Evolutionary conservation across 2,329 filamentous ascomycete species (phyloP), one percentile per base, ranked within the genome.

Genomic region (Chaetomium sp.): DNA sequence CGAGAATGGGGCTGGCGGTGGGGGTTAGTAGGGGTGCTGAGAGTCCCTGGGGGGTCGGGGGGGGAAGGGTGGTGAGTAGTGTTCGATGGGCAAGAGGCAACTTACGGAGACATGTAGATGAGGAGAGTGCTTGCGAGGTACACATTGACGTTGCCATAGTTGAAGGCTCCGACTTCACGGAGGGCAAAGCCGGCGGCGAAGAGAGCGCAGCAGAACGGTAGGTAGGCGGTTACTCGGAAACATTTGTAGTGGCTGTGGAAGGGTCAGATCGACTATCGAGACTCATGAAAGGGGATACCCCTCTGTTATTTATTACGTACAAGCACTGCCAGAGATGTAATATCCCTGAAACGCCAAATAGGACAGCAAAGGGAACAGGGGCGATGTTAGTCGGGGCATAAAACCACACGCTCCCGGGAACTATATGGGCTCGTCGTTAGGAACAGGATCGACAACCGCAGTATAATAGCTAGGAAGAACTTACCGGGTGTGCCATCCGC

Each of bases 151-250:
- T 78, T 79, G 2, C 73, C 70, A 56, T 80, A 79, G 65, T 85
- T 59, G 69, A 79, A 83, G 3, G 83, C 81, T 1, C 82, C 83
- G 12, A 79, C 73, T 68, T 80, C 73, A 12, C 74, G 69, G 21
- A 81, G 68, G 16, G 79, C 74, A 70, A 85, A 86, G 33, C 85
- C 85, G 2, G 75, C 75, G 0, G 81, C 77, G 72, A 85, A 84
- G 50, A 85, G 63, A 0, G 77, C 63, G 2, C 78, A 77, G 25
- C 78, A 78, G 71, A 80, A 79, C 9, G 82, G 79, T 8, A 83
- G 78, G 6, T 85, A 74, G 1, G 79, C 70, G 0, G 81, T 82
- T 7, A 83, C 74, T 59, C 77, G 77, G 79, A 81, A 86, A 71
- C 78, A 80, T 62, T 81, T 79, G 74, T 83, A 81, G 59, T 76